Evolutionary conservation across 106 monocot genomes (phyloP).

Genomic region (Ottelia alismoides): DNA sequence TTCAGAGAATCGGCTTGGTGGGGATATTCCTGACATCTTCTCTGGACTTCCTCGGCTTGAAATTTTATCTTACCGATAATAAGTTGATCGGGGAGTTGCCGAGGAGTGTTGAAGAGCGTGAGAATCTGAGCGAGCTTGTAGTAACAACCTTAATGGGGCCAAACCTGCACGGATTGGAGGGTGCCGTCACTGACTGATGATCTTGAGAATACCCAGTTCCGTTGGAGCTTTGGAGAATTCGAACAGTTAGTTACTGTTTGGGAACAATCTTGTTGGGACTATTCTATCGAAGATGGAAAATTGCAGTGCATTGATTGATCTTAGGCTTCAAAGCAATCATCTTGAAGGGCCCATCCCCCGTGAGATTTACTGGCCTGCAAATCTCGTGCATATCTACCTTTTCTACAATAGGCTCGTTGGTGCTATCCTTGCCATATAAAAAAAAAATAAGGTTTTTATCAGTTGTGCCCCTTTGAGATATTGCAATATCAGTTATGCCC

Average conservation of each 20-base stretch:
- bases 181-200: slow-evolving; percentile 15
- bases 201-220: slow-evolving; percentile 24
- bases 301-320: slow-evolving; percentile 27
- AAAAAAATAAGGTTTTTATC: slow-evolving; percentile 32
- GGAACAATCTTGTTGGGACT: slow-evolving; percentile 31
- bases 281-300: slow-evolving; percentile 48
- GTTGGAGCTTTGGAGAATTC: slow-evolving; percentile 28
- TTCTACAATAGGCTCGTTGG: slow-evolving; percentile 39
- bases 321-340: slow-evolving; percentile 36
- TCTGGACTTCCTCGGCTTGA: slow-evolving; percentile 15
- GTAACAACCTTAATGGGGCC: slow-evolving; percentile 31
- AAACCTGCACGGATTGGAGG: slow-evolving; percentile 34
- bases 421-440: slow-evolving; percentile 28
- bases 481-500: too few relatives aligned
- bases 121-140: slow-evolving; percentile 15
- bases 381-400: slow-evolving; percentile 30
- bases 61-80: slow-evolving; percentile 33
- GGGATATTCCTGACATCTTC: slow-evolving; percentile 29
- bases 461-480: too few relatives aligned
- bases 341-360: slow-evolving; percentile 37
- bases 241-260: slow-evolving; percentile 16
- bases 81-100: slow-evolving; percentile 38
- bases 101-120: slow-evolving; percentile 14
- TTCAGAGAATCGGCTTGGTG: slow-evolving; percentile 26
- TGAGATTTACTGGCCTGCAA: slow-evolving; percentile 24